Percentiles rank a stretch among this genome's conserved stretches.
These are phyloP conservation scores for Silene vulgaris DNA, from an alignment of 179 eudicot genomes.

Conservation along the genomic window DNA sequence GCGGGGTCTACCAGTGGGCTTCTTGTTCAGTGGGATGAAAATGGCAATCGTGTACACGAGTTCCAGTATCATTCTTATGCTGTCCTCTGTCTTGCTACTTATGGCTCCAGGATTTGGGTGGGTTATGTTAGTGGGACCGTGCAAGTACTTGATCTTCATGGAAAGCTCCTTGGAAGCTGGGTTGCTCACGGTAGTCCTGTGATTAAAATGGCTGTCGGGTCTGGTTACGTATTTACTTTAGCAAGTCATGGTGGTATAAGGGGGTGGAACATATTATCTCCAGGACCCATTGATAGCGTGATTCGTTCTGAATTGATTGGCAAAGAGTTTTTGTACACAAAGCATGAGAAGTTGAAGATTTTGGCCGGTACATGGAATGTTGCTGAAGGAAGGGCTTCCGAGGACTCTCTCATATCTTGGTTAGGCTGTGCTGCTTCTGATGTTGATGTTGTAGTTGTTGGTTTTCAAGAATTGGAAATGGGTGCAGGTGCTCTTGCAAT, in stretches of 20 bases:
- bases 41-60: slow-evolving; percentile 81
- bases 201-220: slow-evolving; percentile 62
- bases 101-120: slow-evolving; percentile 77
- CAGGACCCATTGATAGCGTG: slow-evolving; percentile 69
- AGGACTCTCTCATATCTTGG: slow-evolving; percentile 87
- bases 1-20: slow-evolving; percentile 72
- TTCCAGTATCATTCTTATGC: slow-evolving; percentile 50
- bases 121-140: slow-evolving; percentile 76
- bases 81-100: slow-evolving; percentile 65
- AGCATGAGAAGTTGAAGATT: slow-evolving; percentile 64
- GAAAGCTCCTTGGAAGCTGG: slow-evolving; percentile 75
- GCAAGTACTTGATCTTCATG: slow-evolving; percentile 72
- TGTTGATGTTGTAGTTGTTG: slow-evolving; percentile 67
- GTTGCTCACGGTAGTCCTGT: slow-evolving; percentile 64
- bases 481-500: slow-evolving; percentile 95
- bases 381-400: slow-evolving; percentile 84
- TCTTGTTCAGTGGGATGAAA: slow-evolving; percentile 89
- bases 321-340: slow-evolving; percentile 77
- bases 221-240: slow-evolving; percentile 67
- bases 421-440: slow-evolving; percentile 68
- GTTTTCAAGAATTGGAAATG: slow-evolving; percentile 97
- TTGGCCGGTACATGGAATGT: slow-evolving; percentile 97
- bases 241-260: slow-evolving; percentile 90
- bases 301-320: slow-evolving; percentile 61
- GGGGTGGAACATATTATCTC: slow-evolving; percentile 82